These are phyloP conservation scores for Darksidea phi DNA, from an alignment of 495 filamentous ascomycete species.

Conservation along the genomic window DNA sequence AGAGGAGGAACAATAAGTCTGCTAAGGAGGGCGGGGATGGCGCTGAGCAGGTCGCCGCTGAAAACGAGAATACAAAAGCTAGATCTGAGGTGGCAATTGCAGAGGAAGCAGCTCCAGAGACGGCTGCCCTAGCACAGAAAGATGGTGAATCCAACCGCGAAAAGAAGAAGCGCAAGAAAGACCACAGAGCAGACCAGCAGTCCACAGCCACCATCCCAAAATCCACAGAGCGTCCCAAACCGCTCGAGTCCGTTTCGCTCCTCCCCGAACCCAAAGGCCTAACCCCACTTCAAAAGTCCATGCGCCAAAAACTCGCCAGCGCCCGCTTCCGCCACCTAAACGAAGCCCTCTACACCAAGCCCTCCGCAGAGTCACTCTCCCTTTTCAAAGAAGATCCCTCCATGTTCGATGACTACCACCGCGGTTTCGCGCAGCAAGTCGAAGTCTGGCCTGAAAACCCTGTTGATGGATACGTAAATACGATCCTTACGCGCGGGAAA, in stretches of 20 bases:
- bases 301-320: slow-evolving; percentile 88
- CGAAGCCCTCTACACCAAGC: slow-evolving; percentile 89
- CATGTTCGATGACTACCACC: slow-evolving; percentile 91
- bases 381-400: slow-evolving; percentile 80
- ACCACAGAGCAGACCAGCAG: slow-evolving; percentile 10
- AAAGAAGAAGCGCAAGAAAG: slow-evolving; percentile 41
- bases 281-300: slow-evolving; percentile 86
- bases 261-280: slow-evolving; percentile 50
- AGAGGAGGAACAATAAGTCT: slow-evolving; percentile 42
- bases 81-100: slow-evolving; percentile 29
- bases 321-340: slow-evolving; percentile 97
- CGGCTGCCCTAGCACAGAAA: not conserved
- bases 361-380: slow-evolving; percentile 71
- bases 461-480: slow-evolving; percentile 73
- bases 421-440: slow-evolving; percentile 91
- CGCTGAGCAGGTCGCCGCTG: slow-evolving; percentile 24
- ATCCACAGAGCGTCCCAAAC: slow-evolving; percentile 20
- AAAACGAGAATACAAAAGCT: not conserved
- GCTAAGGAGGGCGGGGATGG: slow-evolving; percentile 33
- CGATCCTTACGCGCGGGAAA: slow-evolving; percentile 60
- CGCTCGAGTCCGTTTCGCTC: slow-evolving; percentile 33
- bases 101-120: slow-evolving; percentile 29
- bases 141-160: slow-evolving; percentile 13
- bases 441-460: slow-evolving; percentile 95
- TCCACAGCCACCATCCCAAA: slow-evolving; percentile 9